Evolutionary conservation across 108 stramenopile genomes (phyloP), one percentile per base, ranked within the genome.

Genomic region (Skeletonema menzelii): DNA sequence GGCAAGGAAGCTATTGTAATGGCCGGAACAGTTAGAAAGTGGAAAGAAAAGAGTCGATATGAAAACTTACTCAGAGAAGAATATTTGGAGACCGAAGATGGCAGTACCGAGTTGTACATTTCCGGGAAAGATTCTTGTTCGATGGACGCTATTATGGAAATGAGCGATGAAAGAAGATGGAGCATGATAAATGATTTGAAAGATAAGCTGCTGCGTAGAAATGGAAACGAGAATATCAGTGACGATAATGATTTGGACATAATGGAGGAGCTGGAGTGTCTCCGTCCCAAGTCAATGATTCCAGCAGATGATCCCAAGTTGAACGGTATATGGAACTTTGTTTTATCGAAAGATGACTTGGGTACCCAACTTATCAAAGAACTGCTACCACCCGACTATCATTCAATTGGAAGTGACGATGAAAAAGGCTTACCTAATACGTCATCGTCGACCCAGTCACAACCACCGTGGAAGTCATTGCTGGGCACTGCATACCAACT

Each of bases 211-310:
- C 20, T 42, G 38, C 28, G 38, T 42, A 12, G 38, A 7, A 42
- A 60, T 15, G 28, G 59, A 15, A 35, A 60, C 28, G 38, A 42
- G 37, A 35, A 60, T 60, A 10, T 19, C 38, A 42, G 19, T 6
- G 28, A 35, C 5, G 37, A 60, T 12, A 42, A 60, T 0, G 37
- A 35, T 38, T 10, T 60, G 17, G 30, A 42, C 15, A 35, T 60
- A 22, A 60, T 60, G 59, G 59, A 60, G 38, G 59, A 60, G 59
- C 59, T 60, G 14, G 59, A 60, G 59, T 42, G 28, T 35, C 38
- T 60, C 4, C 15, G 59, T 4, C 59, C 59, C 7, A 42, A 35
- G 34, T 37, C 59, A 42, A 60, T 42, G 59, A 12, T 42, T 2
- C 59, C 59, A 17, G 59, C 59, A 11, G 28, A 60, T 60, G 59